These are phyloP conservation scores for Suillus spraguei DNA, from an alignment of 768 basidiomycete genomes.

Conservation along the genomic window DNA sequence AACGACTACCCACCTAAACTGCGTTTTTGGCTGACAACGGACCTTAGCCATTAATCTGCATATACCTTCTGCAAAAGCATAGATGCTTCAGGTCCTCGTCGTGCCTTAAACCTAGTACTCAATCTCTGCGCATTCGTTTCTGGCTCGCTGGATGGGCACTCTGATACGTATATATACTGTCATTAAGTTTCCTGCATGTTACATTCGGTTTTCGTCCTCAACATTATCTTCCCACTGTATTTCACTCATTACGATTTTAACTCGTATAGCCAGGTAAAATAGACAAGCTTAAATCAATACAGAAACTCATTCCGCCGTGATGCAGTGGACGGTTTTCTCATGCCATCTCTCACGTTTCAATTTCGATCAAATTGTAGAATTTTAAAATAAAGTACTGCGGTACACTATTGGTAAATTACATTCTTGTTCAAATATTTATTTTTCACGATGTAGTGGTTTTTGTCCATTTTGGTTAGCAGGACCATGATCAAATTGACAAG, in stretches of 20 bases:
- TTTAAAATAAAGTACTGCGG: too few relatives aligned
- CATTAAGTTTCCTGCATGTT: constrained; percentile 35
- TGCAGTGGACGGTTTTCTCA: not conserved
- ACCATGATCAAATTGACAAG: not conserved
- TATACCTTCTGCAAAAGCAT: constrained; percentile 81
- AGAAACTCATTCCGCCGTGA: not conserved
- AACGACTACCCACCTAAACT: not conserved
- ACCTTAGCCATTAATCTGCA: constrained; percentile 82
- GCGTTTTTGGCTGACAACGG: constrained; percentile 7
- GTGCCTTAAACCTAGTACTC: not conserved
- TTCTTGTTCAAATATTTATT: not conserved
- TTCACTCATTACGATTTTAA: constrained; percentile 11
- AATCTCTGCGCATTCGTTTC: not conserved
- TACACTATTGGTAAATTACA: not conserved
- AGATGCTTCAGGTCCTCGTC: constrained; percentile 31
- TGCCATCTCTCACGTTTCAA: too few relatives aligned
- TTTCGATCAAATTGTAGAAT: not conserved
- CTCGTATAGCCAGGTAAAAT: constrained; percentile 28
- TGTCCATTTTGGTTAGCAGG: not conserved
- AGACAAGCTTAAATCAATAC: constrained; percentile 19
- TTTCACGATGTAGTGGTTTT: not conserved
- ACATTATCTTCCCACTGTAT: constrained; percentile 36
- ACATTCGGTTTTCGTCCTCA: constrained; percentile 26
- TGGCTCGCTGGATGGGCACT: constrained; percentile 22
- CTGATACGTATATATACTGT: constrained; percentile 37